These are phyloP conservation scores for Chlorella sorokiniana DNA, from an alignment of 139 green algal genomes.

Conservation along the genomic window DNA sequence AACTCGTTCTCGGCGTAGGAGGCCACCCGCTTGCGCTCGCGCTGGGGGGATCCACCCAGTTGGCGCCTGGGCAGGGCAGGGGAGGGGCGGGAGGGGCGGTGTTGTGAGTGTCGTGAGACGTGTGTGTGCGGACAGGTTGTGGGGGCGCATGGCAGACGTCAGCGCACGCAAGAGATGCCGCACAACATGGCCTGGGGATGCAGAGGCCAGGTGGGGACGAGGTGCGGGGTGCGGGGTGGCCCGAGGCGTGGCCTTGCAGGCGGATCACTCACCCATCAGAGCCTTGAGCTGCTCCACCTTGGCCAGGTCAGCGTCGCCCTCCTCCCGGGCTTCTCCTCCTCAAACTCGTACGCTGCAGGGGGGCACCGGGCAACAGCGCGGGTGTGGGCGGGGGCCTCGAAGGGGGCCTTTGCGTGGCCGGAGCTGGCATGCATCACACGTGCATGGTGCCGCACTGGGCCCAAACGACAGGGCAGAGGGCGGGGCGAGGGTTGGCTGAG, in stretches of 20 bases:
- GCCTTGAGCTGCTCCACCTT: slow-evolving; percentile 62
- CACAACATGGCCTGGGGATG: background rate
- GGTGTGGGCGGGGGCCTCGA: background rate
- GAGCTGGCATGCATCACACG: too few species aligned
- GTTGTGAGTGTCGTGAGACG: background rate
- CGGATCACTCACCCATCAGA: slow-evolving; percentile 47
- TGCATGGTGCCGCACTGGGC: too few species aligned
- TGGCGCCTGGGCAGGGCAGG: slow-evolving; percentile 42
- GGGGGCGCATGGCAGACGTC: background rate
- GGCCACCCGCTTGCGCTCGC: slow-evolving; percentile 90
- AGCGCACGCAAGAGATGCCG: background rate
- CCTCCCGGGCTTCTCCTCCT: slow-evolving; percentile 69
- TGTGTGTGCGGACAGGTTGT: background rate
- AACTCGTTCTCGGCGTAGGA: slow-evolving; percentile 90
- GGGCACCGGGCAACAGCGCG: background rate
- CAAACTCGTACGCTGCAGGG: slow-evolving; percentile 80
- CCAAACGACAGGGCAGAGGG: too few species aligned
- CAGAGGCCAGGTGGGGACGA: too few species aligned
- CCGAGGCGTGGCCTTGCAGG: too few species aligned
- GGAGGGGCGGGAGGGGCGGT: background rate
- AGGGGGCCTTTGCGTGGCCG: background rate
- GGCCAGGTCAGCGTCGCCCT: slow-evolving; percentile 30
- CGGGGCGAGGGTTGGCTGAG: background rate
- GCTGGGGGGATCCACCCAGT: slow-evolving; percentile 96
- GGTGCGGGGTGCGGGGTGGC: too few species aligned